Evolutionary conservation across 371 early-diverging fungal species (phyloP), one percentile per base, ranked within the genome.

Genomic region (Mortierella sp.): DNA sequence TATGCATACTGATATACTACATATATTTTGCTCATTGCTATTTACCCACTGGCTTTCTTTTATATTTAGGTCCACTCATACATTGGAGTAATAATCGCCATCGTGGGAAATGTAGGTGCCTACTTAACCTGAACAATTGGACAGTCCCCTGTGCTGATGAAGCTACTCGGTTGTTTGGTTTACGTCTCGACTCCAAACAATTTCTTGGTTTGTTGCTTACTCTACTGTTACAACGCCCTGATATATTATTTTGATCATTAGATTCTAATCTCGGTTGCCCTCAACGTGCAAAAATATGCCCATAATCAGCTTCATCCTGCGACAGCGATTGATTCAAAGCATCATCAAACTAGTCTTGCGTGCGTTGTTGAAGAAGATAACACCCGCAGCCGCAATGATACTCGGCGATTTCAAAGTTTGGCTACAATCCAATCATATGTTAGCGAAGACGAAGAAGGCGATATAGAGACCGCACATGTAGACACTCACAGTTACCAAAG

Each of bases 221-320:
- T 40, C 64, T 66, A 16, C 40, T 58, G 24, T 28, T 16, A 55
- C 62, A 47, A 52, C 48, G n/a, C 69, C 28, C 9, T 24, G 21
- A 21, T 22, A n/a, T 36, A n/a, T 24, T 13, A 38, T 50, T 28
- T 52, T 58, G 45, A 36, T 36, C n/a, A 24, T 5, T 70, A 91
- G 92, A 87, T 89, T 68, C 83, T 91, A 52, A 93, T 93, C 41
- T 91, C 92, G 3, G 86, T 90, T 28, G 93, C 93, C 11, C 84
- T 93, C 48, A 93, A 93, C 68, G 77, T 93, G 48, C 93, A 93
- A 83, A 93, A 93, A 69, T 87, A 88, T 63, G 92, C 92, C 36
- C 87, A 82, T 41, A 83, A 77, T 53, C 78, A 84, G 41, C 74
- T 79, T 7, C 80, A 73, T 43, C 80, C 80, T 13, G 61, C 41